These are phyloP conservation scores for Agaricus subrufescens DNA, from an alignment of 768 basidiomycete genomes.

Conservation along the genomic window DNA sequence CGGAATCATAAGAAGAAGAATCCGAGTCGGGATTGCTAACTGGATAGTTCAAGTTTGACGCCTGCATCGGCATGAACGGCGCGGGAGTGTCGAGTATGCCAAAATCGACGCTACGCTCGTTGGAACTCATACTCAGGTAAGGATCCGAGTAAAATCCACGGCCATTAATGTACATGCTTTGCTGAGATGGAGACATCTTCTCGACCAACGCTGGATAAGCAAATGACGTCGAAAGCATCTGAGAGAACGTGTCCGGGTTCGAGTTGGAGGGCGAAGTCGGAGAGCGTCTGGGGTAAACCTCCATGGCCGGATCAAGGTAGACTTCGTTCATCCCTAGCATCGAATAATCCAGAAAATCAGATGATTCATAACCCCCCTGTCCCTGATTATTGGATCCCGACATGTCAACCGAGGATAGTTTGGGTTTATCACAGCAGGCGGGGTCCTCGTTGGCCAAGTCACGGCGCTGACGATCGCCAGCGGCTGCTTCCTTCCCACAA, in stretches of 20 bases:
- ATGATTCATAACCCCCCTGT: background rate
- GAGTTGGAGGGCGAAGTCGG: constrained; percentile 28
- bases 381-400: background rate
- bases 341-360: constrained; percentile 9
- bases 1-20: constrained; percentile 7
- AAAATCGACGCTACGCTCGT: background rate
- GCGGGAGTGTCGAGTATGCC: background rate
- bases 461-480: background rate
- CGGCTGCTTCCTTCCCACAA: background rate
- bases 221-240: constrained; percentile 1
- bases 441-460: background rate
- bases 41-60: constrained; percentile 10
- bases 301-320: constrained; percentile 1
- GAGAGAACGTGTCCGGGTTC: constrained; percentile 20
- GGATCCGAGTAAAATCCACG: constrained; percentile 3
- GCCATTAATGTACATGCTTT: constrained; percentile 23
- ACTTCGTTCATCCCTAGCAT: constrained; percentile 1
- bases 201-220: constrained; percentile 9
- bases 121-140: background rate
- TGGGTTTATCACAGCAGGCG: constrained; percentile 7
- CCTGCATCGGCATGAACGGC: background rate
- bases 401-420: background rate
- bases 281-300: constrained; percentile 22
- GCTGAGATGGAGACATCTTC: constrained; percentile 18
- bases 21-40: constrained; percentile 17